phyloP scores from a whole-genome alignment of 78 protist species.

The Dictyostelium firmibasis region DNA sequence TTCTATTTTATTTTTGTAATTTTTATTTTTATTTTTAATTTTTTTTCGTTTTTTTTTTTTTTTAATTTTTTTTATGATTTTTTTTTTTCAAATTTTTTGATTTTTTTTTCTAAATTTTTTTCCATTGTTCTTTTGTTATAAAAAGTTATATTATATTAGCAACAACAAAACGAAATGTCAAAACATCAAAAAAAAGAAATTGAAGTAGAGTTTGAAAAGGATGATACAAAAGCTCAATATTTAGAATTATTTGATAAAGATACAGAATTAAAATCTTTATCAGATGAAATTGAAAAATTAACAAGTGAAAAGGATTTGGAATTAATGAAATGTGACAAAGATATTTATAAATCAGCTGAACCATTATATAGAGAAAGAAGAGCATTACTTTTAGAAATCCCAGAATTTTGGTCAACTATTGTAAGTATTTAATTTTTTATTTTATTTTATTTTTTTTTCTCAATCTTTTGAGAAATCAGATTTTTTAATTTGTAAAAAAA shows the following conservation, averaged over 20 bases:
- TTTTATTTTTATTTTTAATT: neutral
- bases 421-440: neutral
- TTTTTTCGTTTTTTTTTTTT: neutral
- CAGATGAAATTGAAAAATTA: neutral
- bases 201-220: neutral
- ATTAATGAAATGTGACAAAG: neutral
- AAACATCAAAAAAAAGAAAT: neutral
- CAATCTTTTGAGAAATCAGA: neutral
- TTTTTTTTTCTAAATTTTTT: neutral
- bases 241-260: neutral
- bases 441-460: neutral
- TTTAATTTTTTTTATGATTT: neutral
- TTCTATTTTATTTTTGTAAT: neutral
- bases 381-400: neutral
- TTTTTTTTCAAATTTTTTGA: neutral
- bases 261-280: neutral
- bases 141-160: too few species aligned
- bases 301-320: neutral
- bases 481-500: neutral
- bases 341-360: neutral
- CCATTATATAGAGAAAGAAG: conserved; percentile 26
- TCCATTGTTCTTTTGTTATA: neutral
- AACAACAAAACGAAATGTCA: neutral
- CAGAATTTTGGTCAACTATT: conserved; percentile 7
- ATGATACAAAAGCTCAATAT: neutral